Base-by-base conservation (phyloP, 768 basidiomycete genomes). In the Boletus rubescentipes region DNA sequence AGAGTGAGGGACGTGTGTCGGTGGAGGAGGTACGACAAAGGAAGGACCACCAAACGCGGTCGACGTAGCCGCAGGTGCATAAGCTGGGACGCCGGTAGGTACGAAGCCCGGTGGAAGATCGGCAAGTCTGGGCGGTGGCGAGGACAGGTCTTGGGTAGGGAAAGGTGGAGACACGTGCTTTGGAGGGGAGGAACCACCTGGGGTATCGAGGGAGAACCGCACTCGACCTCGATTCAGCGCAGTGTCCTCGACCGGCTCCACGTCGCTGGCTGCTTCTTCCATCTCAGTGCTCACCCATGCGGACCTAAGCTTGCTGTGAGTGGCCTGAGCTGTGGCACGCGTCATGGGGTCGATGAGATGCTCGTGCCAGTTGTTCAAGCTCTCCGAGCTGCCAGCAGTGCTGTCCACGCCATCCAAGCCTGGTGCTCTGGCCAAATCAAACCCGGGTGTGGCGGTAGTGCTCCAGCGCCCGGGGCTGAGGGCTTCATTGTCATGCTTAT, bases 361-460 rank as follows among this genome's bases (percentile, higher is more conserved):
- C 31, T 72, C 68, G 39, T 66, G 66, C 66, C 62, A 63, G 53
- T 61, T 65, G 55, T 49, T 69, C 54, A 43, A 48, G 57, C 51
- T 59, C 12, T 59, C 67, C 15, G 58, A 54, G 45, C 58, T 65
- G 44, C 35, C 67, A 5, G 45, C 18, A 8, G 51, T 29, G 48
- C 54, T 61, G 9, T 45, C 51, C 3, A n/a, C 56, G 31, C 59
- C 48, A 0, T 43, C 74, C 57, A 55, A 52, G 53, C 69, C 51
- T 50, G 54, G 36, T 20, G 53, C 41, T 49, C 51, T 49, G 42
- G 57, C 42, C 16, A 63, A 48, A 38, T 67, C 75, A 41, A 78
- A 73, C 1, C 90, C 90, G 4, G 90, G 89, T 0, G 90, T 90
- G 5, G 89, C 88, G 12, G 80, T 78, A 0, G 85, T 90, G 59